A percentile compares a stretch with the other conserved stretches of the same genome.
Evolutionary conservation across 305 asterid species (phyloP).

Genomic region (Fraxinus paxiana): DNA sequence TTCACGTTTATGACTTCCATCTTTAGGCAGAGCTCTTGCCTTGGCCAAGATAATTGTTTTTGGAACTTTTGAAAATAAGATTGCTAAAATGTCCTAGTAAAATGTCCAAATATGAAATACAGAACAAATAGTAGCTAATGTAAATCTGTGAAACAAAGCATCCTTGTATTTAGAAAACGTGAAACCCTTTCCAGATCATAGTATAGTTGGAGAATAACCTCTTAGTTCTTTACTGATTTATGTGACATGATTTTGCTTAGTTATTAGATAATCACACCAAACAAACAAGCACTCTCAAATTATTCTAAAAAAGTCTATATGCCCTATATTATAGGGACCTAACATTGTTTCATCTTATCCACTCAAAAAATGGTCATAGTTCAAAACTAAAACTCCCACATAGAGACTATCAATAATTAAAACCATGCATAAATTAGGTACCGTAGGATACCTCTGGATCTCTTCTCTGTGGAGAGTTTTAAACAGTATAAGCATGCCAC

Average conservation of each 20-base stretch:
- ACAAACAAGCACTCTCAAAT: background rate
- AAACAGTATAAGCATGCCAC: slow-evolving; percentile 82
- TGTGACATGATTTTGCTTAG: background rate
- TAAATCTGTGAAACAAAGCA: background rate
- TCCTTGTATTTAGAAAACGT: background rate
- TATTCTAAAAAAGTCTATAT: background rate
- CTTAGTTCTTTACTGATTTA: background rate
- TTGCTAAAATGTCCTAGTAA: background rate
- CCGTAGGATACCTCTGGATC: slow-evolving; percentile 59
- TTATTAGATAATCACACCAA: background rate
- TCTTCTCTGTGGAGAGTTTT: slow-evolving; percentile 59
- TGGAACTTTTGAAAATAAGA: background rate
- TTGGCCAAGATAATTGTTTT: background rate
- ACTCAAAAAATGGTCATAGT: background rate
- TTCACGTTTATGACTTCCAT: background rate
- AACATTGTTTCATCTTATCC: slow-evolving; percentile 10
- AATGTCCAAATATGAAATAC: background rate
- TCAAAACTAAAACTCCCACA: background rate
- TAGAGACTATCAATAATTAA: slow-evolving; percentile 3
- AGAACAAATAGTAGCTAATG: background rate
- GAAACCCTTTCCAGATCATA: background rate
- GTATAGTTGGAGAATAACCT: background rate
- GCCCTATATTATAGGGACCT: background rate
- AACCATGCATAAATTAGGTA: slow-evolving; percentile 17
- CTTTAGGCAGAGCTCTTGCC: background rate